Evolutionary conservation across 1,139 yeast genomes (phyloP).

Genomic region (Yamadazyma sp.): DNA sequence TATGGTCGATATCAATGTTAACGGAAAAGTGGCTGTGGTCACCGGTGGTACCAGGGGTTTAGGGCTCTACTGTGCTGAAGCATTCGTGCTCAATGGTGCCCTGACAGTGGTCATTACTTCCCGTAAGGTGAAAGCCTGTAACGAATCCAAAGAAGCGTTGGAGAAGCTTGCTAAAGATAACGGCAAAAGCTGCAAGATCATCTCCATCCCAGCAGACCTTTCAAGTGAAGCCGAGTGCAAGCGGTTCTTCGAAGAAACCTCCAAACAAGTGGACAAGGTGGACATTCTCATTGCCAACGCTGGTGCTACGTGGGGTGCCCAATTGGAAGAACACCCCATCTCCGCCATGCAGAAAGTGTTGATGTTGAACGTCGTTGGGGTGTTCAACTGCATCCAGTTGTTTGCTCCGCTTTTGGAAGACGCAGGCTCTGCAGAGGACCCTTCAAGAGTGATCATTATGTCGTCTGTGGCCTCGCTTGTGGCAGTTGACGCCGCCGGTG

Average conservation of each 20-base stretch:
- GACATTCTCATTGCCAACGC: constrained; percentile 77
- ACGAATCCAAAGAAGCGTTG: constrained; percentile 54
- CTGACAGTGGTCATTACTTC: constrained; percentile 64
- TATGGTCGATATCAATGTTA: constrained; percentile 50
- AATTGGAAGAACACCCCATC: constrained; percentile 61
- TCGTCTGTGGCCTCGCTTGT: constrained; percentile 58
- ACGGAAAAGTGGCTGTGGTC: constrained; percentile 67
- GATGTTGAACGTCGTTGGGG: constrained; percentile 69
- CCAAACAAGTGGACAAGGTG: constrained; percentile 42
- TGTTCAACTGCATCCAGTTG: constrained; percentile 64
- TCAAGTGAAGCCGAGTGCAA: constrained; percentile 53
- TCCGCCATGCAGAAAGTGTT: constrained; percentile 64
- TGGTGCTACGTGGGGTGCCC: constrained; percentile 81
- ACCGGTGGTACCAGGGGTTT: constrained; percentile 85
- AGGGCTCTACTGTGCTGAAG: constrained; percentile 70
- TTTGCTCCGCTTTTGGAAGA: constrained; percentile 58
- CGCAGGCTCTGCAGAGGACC: constrained; percentile 59
- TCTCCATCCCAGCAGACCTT: constrained; percentile 62
- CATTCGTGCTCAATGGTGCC: constrained; percentile 64
- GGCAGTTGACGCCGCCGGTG: constrained; percentile 51
- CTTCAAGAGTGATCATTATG: constrained; percentile 65
- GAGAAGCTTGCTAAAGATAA: constrained; percentile 45
- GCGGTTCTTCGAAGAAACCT: constrained; percentile 45
- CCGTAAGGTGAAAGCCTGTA: constrained; percentile 64
- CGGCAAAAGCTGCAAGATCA: constrained; percentile 44